These are phyloP conservation scores for Gossypium anomalum DNA, from an alignment of 345 rosid genomes.

Conservation along the genomic window DNA sequence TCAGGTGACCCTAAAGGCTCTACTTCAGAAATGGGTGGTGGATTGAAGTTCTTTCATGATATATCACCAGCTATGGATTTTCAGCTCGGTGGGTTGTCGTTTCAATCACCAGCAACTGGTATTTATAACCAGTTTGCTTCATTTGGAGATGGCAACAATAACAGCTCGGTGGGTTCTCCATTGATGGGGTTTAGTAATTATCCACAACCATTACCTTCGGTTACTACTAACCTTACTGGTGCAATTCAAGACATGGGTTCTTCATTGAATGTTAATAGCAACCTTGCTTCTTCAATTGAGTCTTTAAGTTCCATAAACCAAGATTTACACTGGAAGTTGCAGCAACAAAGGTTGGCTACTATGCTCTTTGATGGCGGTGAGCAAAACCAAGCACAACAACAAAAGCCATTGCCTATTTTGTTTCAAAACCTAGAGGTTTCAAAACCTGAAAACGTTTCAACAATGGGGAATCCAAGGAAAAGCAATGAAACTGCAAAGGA, in stretches of 20 bases:
- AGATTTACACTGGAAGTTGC: slow-evolving; percentile 90
- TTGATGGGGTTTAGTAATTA: slow-evolving; percentile 48
- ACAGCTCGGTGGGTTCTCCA: slow-evolving; percentile 24
- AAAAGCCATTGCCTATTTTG: slow-evolving; percentile 54
- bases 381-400: slow-evolving; percentile 35
- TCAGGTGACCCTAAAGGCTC: slow-evolving; percentile 38
- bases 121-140: slow-evolving; percentile 42
- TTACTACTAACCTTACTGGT: slow-evolving; percentile 29
- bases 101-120: slow-evolving; percentile 33
- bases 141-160: slow-evolving; percentile 31
- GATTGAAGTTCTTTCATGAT: slow-evolving; percentile 60
- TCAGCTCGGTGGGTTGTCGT: slow-evolving; percentile 61
- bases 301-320: slow-evolving; percentile 86
- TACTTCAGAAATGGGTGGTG: slow-evolving; percentile 52
- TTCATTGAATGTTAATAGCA: slow-evolving; percentile 52
- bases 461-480: slow-evolving; percentile 31
- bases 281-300: slow-evolving; percentile 76
- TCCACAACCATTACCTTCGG: slow-evolving; percentile 34
- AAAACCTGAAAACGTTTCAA: slow-evolving; percentile 23
- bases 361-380: slow-evolving; percentile 53
- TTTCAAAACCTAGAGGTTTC: slow-evolving; percentile 59
- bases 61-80: slow-evolving; percentile 69
- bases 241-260: slow-evolving; percentile 48
- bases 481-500: slow-evolving; percentile 43
- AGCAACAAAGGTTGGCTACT: slow-evolving; percentile 75